Base-by-base conservation (phyloP, 192 early-diverging fungal genomes). In the Kickxella alabastrina region DNA sequence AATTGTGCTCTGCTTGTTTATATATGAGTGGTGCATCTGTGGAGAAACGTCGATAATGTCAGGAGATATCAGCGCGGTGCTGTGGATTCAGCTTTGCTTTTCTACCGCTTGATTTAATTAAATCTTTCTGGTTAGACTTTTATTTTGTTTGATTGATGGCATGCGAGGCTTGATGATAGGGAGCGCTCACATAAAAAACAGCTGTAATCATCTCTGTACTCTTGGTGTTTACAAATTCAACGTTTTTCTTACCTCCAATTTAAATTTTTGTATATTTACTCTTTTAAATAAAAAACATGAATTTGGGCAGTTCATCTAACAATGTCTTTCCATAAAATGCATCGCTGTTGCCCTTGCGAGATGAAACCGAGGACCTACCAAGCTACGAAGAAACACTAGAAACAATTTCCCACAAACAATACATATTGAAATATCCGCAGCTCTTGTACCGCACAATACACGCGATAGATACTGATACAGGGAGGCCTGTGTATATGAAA, bases 341-440 rank as follows among this genome's bases (percentile, higher is more conserved):
- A 32, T 8, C 6, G 12, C 6, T 32, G 12, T 12, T 8, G 12
- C 31, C 6, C 6, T 32, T 8, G 31, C 6, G 31, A 32, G 6
- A 32, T 32, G 12, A 12, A 32, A 6, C 31, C 31, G 68, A 71
- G 10, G 55, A n/a, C 7, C 44, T 66, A 25, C 71, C 71, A 0
- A 63, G 59, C 0, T 75, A 75, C 49, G 71, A 75, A 21, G 71
- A 75, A 13, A 67, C 71, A 7, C 43, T 75, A 7, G 55, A 65
- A 26, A 43, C 57, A 10, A 40, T 34, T 21, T 32, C 25, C 5
- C 58, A 46, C 29, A 74, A 66, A 38, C 42, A 25, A 9, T 74
- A 74, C 55, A n/a, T 3, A 0, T 45, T 74, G 3, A 23, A 27
- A 26, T 61, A 54, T 23, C 59, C 70, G 6, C 54, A 65, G 35